Base-by-base conservation (phyloP, 2,329 filamentous ascomycete genomes). In the Pezicula neosporulosa region DNA sequence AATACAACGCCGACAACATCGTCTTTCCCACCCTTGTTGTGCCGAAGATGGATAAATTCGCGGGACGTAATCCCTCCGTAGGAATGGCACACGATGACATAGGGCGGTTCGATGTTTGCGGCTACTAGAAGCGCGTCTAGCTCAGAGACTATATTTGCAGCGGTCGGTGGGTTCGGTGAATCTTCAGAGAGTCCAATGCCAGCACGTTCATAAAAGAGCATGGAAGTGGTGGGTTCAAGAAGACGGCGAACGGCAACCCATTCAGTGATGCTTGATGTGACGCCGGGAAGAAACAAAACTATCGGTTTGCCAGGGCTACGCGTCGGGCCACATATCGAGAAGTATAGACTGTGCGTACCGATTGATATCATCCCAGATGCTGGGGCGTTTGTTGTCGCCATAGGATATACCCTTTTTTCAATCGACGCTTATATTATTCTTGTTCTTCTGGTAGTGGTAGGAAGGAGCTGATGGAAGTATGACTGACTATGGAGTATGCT, bases 161-260 rank as follows among this genome's bases (percentile, higher is more conserved):
- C 55, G 6, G 18, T 55, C 19, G 51, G 52, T 21, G 38, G 42
- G 12, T 55, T 44, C 30, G 44, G 52, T 28, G 36, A 12, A 13
- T 45, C 27, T 27, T 57, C 52, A 47, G 60, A 63, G 15, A 50
- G 53, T 10, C 56, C 61, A 27, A 58, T 51, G 7, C 62, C 62
- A 18, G 59, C 52, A 21, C 61, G 59, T 50, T 63, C 61, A 19
- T 63, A 64, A 27, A 53, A 49, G 5, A 63, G 39, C 35, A 50
- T 56, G n/a, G 60, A 53, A 45, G 54, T 53, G 50, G 59, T 57
- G 10, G 52, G 55, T 30, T 51, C 16, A 16, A 59, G 44, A 39
- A 59, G 50, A 18, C 57, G 58, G 43, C 54, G 48, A 10, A 64
- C 60, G 47, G 41, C 56, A 12, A 54, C 50, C 61, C 61, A 64